Evolutionary conservation across 495 filamentous ascomycete genomes (phyloP).

Genomic region (Opeltia flavorubescens): DNA sequence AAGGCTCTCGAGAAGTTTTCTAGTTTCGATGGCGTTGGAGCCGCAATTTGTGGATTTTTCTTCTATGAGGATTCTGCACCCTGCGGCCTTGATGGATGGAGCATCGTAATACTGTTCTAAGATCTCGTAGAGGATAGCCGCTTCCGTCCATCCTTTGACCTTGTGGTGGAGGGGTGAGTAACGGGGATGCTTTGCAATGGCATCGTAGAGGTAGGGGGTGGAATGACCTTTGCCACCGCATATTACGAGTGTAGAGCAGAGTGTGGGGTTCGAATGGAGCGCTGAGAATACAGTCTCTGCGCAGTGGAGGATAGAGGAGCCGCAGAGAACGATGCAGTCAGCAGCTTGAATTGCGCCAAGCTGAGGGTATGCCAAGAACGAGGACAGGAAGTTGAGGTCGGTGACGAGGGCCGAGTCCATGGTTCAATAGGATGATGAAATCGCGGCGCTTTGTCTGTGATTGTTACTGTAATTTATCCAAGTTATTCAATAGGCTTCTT

Average conservation of each 20-base stretch:
- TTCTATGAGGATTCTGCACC: constrained; percentile 19
- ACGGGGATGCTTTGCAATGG: constrained; percentile 16
- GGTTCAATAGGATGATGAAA: no score
- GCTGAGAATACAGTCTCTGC: constrained; percentile 12
- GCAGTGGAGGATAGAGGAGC: constrained; percentile 14
- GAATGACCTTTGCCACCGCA: constrained; percentile 29
- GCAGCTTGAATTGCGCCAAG: background rate
- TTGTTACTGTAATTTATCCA: no score
- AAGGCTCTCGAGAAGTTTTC: constrained; percentile 16
- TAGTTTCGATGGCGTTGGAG: constrained; percentile 19
- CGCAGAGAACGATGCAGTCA: constrained; percentile 21
- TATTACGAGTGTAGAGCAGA: constrained; percentile 21
- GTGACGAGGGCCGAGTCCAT: no score
- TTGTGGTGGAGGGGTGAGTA: constrained; percentile 13
- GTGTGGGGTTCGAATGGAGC: constrained; percentile 11
- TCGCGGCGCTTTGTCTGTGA: no score
- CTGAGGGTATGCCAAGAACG: constrained; percentile 17
- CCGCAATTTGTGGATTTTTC: constrained; percentile 26
- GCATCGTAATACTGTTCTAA: background rate
- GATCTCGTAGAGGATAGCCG: background rate
- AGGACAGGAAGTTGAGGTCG: constrained; percentile 18
- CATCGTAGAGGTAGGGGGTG: constrained; percentile 21
- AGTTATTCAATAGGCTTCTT: no score
- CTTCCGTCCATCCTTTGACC: constrained; percentile 3
- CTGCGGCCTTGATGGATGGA: background rate